These are phyloP conservation scores for Chamaecrista fasciculata DNA, from an alignment of 306 rosid species.

Conservation along the genomic window DNA sequence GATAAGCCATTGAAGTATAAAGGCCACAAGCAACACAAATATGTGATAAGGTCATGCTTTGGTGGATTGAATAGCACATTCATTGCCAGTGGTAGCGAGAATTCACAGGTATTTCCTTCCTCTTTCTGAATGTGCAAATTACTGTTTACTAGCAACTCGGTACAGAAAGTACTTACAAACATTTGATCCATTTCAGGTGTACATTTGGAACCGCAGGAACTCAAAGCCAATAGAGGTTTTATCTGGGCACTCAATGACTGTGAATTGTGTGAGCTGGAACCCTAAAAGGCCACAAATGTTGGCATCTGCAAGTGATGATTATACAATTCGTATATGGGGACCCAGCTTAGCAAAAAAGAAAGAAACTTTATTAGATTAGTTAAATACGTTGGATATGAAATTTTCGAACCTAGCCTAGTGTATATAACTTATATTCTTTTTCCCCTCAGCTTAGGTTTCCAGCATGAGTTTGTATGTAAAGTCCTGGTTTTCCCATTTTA, in stretches of 20 bases:
- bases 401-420: conserved; percentile 28
- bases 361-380: conserved; percentile 36
- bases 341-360: conserved; percentile 36
- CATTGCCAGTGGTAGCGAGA: conserved; percentile 92
- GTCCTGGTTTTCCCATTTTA: conserved; percentile 26
- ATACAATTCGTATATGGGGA: conserved; percentile 87
- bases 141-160: neutral
- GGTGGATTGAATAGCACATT: conserved; percentile 72
- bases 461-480: conserved; percentile 53
- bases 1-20: conserved; percentile 49
- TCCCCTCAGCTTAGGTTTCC: conserved; percentile 25
- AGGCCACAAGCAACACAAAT: conserved; percentile 70
- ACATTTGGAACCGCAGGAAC: conserved; percentile 69
- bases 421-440: conserved; percentile 33
- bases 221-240: conserved; percentile 69
- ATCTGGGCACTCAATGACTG: conserved; percentile 70
- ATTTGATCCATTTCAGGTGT: conserved; percentile 57
- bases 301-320: conserved; percentile 90
- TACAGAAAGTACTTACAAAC: neutral
- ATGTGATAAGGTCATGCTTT: conserved; percentile 87
- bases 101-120: conserved; percentile 66
- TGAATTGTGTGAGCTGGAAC: conserved; percentile 97
- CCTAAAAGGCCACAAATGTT: conserved; percentile 77
- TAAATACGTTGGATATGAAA: conserved; percentile 21
- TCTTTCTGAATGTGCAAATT: neutral